A percentile compares a stretch with the other conserved stretches of the same genome.
Evolutionary conservation across 306 rosid genomes (phyloP).

Genomic region (Prunus dulcis): DNA sequence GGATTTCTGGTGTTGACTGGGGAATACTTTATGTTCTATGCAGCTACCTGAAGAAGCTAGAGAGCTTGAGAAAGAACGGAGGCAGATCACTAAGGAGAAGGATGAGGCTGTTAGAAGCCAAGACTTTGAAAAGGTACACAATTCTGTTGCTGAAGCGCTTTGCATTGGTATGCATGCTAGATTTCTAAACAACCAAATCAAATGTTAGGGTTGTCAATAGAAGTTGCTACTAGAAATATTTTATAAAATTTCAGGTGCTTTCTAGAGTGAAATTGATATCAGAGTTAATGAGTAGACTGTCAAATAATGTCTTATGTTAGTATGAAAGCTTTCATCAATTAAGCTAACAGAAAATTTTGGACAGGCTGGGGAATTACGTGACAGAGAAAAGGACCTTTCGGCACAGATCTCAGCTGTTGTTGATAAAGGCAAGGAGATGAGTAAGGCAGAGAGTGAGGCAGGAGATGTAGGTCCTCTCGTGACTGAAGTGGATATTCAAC

Average conservation of each 20-base stretch:
- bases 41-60: constrained; percentile 94
- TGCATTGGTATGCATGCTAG: not conserved
- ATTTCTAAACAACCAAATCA: not conserved
- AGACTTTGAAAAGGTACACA: constrained; percentile 84
- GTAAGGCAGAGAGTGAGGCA: constrained; percentile 93
- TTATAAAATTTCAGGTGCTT: not conserved
- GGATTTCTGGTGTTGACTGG: constrained; percentile 18
- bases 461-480: constrained; percentile 81
- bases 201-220: not conserved
- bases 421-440: constrained; percentile 93
- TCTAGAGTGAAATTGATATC: not conserved
- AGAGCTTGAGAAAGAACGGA: constrained; percentile 82
- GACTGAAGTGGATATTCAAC: constrained; percentile 90
- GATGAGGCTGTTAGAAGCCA: constrained; percentile 88
- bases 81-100: constrained; percentile 90
- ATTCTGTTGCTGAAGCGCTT: not conserved
- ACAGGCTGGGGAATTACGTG: constrained; percentile 93
- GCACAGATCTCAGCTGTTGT: constrained; percentile 76
- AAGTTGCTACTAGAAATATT: not conserved
- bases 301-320: not conserved
- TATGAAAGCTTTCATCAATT: not conserved
- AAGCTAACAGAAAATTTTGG: constrained; percentile 15
- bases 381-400: constrained; percentile 90
- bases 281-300: not conserved
- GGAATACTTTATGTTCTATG: constrained; percentile 10